These are phyloP conservation scores for Abortiporus biennis DNA, from an alignment of 1,284 basidiomycete species.

Conservation along the genomic window DNA sequence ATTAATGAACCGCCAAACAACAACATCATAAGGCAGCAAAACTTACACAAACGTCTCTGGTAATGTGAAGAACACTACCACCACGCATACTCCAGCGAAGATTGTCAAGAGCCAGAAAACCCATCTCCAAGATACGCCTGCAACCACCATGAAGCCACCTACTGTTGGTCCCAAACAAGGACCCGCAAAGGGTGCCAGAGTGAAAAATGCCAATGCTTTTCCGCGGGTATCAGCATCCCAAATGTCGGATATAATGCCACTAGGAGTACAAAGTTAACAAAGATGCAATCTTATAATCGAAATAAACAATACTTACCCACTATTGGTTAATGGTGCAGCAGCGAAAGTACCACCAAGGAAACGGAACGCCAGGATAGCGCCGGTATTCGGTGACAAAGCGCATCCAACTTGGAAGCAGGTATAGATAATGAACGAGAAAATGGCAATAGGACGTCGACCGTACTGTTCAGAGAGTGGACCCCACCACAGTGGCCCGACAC, in stretches of 20 bases:
- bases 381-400: slow-evolving; percentile 25
- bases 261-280: no score
- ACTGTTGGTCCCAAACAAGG: slow-evolving; percentile 62
- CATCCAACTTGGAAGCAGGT: slow-evolving; percentile 25
- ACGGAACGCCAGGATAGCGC: slow-evolving; percentile 24
- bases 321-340: slow-evolving; percentile 24
- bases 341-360: slow-evolving; percentile 27
- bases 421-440: slow-evolving; percentile 33
- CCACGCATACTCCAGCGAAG: slow-evolving; percentile 48
- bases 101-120: slow-evolving; percentile 71
- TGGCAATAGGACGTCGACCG: slow-evolving; percentile 61
- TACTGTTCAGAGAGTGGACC: slow-evolving; percentile 53
- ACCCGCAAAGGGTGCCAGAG: slow-evolving; percentile 71
- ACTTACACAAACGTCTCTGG: slow-evolving; percentile 67
- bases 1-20: neutral
- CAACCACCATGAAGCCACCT: slow-evolving; percentile 46
- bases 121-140: slow-evolving; percentile 62
- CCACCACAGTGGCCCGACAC: slow-evolving; percentile 59
- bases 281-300: neutral
- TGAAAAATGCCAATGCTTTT: slow-evolving; percentile 28
- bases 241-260: slow-evolving; percentile 28
- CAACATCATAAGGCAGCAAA: neutral
- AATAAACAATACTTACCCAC: slow-evolving; percentile 19
- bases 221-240: slow-evolving; percentile 31
- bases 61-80: slow-evolving; percentile 58